Conservation (phyloP, 2,329 filamentous ascomycete genomes). For the Nemania sp. region DNA sequence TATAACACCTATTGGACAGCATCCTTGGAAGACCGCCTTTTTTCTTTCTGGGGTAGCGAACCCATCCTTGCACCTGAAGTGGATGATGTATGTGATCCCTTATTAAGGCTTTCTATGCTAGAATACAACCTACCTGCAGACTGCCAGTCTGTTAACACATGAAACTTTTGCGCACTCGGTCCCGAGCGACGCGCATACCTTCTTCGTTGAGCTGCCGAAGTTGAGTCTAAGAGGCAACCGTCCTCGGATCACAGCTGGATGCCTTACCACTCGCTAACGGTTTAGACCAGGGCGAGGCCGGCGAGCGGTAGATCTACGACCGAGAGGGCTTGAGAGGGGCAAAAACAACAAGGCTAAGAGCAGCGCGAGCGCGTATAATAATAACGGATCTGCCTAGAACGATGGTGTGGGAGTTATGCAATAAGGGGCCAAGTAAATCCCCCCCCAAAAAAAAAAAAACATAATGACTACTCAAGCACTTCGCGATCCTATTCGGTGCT, state of each 20-base stretch:
- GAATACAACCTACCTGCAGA: slow-evolving; percentile 1
- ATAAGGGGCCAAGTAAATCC: slow-evolving; percentile 2
- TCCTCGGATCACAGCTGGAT: background rate
- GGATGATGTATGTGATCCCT: background rate
- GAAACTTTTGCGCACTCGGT: slow-evolving; percentile 1
- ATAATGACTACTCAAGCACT: slow-evolving; percentile 4
- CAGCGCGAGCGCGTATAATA: background rate
- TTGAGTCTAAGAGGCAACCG: slow-evolving; percentile 3
- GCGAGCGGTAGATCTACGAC: background rate
- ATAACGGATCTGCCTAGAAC: slow-evolving; percentile 2
- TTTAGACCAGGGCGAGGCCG: background rate
- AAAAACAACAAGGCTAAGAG: slow-evolving; percentile 8
- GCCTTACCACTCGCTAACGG: background rate
- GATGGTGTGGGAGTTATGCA: background rate
- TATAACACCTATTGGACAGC: slow-evolving; percentile 4
- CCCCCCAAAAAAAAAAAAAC: background rate
- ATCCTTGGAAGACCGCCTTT: background rate
- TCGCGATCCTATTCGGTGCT: background rate
- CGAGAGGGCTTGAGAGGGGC: background rate
- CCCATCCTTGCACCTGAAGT: background rate
- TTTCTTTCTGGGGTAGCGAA: background rate
- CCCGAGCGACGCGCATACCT: background rate
- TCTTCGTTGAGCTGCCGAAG: slow-evolving; percentile 3
- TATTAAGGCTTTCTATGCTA: background rate
- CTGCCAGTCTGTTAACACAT: slow-evolving; percentile 3